A percentile compares a stretch with the other conserved stretches of the same genome.
Conservation (phyloP, 2,329 filamentous ascomycete species). For the Claviceps monticola region DNA sequence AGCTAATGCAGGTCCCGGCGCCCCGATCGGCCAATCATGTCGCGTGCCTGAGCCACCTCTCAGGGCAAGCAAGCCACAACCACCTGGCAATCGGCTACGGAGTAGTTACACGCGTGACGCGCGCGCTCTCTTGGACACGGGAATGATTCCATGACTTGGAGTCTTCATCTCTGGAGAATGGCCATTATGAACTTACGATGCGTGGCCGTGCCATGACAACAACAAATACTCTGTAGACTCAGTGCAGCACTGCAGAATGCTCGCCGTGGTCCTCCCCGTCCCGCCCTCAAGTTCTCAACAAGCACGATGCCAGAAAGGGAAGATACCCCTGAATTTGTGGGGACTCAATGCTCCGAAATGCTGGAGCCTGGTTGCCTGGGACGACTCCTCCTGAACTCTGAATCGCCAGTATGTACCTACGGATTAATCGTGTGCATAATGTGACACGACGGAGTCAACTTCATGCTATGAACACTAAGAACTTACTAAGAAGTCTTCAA, state of each 20-base stretch:
- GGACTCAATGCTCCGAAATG: not conserved
- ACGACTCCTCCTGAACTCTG: not conserved
- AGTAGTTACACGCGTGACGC: no score
- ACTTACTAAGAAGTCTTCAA: not conserved
- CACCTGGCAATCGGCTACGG: not conserved
- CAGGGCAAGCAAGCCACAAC: slow-evolving; percentile 4
- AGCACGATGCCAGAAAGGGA: not conserved
- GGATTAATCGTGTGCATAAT: no score
- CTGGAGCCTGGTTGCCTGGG: not conserved
- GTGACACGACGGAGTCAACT: no score
- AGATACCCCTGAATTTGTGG: not conserved
- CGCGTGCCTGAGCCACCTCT: slow-evolving; percentile 2
- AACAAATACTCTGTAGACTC: not conserved
- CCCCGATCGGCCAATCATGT: slow-evolving; percentile 4
- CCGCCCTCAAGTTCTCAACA: not conserved
- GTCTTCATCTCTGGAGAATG: no score
- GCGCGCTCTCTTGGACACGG: no score
- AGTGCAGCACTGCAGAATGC: not conserved
- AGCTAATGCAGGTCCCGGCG: slow-evolving; percentile 8
- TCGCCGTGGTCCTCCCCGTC: not conserved
- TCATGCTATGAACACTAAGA: no score
- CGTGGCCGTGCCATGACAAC: no score
- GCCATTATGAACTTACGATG: no score
- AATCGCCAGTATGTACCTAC: not conserved
- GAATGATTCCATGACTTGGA: no score